Percentiles rank a stretch among this genome's conserved stretches.
These are phyloP conservation scores for Capronia epimyces DNA, from an alignment of 2,329 filamentous ascomycete genomes.

Conservation along the genomic window DNA sequence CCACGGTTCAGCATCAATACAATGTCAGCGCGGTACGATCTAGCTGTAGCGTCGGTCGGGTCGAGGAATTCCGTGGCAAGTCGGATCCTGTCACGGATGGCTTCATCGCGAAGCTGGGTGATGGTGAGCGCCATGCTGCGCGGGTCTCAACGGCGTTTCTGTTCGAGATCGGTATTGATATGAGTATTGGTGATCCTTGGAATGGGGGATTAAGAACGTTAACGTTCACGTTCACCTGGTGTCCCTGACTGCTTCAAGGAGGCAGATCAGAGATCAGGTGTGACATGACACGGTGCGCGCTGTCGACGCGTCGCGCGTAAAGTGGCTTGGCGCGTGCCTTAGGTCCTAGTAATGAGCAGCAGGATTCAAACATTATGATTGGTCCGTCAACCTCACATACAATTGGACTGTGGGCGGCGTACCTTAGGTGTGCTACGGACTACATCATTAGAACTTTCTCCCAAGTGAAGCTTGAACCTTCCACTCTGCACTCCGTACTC, in stretches of 20 bases:
- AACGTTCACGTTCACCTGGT: too few relatives aligned
- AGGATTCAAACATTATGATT: background rate
- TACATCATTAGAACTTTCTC: too few relatives aligned
- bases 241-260: too few relatives aligned
- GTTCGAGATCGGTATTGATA: too few relatives aligned
- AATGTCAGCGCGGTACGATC: conserved; percentile 85
- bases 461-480: too few relatives aligned
- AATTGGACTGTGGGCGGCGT: too few relatives aligned
- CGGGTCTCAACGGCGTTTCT: background rate
- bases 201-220: too few relatives aligned
- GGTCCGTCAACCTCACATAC: too few relatives aligned
- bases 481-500: too few relatives aligned
- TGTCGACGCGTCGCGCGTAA: background rate
- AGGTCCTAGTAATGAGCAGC: background rate
- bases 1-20: conserved; percentile 65
- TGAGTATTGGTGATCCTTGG: too few relatives aligned
- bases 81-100: conserved; percentile 74
- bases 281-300: background rate
- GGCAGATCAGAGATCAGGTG: too few relatives aligned
- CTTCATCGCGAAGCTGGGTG: conserved; percentile 75
- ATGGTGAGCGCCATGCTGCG: conserved; percentile 34
- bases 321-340: background rate
- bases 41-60: conserved; percentile 47
- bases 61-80: conserved; percentile 90
- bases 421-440: too few relatives aligned